Evolutionary conservation across 345 rosid genomes (phyloP).

Genomic region (Populus alba): DNA sequence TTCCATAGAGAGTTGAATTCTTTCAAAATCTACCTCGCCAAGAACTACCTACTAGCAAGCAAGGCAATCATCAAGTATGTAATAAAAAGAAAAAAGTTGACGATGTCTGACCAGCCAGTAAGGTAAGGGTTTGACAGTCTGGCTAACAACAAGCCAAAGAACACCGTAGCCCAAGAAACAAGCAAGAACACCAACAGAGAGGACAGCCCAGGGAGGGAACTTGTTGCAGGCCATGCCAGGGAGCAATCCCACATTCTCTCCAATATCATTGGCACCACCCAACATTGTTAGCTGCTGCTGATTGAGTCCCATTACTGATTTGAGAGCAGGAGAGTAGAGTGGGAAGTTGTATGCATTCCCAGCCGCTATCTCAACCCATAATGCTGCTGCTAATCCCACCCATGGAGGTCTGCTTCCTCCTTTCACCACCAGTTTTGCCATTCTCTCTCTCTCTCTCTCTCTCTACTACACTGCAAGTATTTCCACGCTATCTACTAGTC

Average conservation of each 20-base stretch:
- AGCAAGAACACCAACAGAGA: constrained; percentile 54
- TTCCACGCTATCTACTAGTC: too few relatives aligned
- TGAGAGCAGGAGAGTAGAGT: constrained; percentile 67
- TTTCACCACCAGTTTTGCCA: constrained; percentile 56
- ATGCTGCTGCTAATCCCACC: constrained; percentile 92
- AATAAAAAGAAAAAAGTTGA: too few relatives aligned
- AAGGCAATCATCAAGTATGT: too few relatives aligned
- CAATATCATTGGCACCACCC: constrained; percentile 92
- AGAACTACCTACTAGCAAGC: too few relatives aligned
- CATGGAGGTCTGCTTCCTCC: constrained; percentile 93
- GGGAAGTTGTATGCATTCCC: constrained; percentile 76
- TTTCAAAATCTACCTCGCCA: too few relatives aligned
- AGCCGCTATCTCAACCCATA: constrained; percentile 75
- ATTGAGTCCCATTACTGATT: constrained; percentile 68
- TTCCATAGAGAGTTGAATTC: too few relatives aligned
- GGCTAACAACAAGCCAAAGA: constrained; percentile 73
- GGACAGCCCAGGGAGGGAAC: constrained; percentile 88
- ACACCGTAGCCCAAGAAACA: constrained; percentile 91
- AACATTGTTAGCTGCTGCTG: constrained; percentile 83
- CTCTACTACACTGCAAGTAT: too few relatives aligned
- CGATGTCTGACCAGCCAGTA: constrained; percentile 62
- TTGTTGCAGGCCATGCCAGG: constrained; percentile 87
- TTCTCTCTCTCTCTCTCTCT: constrained; percentile 3
- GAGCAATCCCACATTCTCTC: constrained; percentile 79
- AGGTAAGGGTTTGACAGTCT: constrained; percentile 60